Percentiles rank a stretch among this genome's conserved stretches.
These are phyloP conservation scores for Aethionema arabicum DNA, from an alignment of 345 rosid genomes.

Conservation along the genomic window DNA sequence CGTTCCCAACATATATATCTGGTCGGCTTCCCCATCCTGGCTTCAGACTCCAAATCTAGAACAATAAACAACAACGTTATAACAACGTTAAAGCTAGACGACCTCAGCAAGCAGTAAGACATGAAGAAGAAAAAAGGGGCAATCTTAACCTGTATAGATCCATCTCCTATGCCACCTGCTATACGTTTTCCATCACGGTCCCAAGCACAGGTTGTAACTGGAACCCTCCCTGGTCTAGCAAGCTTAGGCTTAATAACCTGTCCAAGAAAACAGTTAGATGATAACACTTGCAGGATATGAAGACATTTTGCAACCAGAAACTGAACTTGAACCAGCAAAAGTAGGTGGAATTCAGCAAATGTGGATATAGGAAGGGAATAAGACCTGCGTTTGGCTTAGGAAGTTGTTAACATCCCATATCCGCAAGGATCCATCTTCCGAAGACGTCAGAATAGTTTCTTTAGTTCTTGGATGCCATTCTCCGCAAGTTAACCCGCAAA, in stretches of 20 bases:
- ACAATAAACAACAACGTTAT: constrained; percentile 6
- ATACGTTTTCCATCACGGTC: constrained; percentile 89
- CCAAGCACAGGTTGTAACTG: constrained; percentile 95
- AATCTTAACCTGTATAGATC: constrained; percentile 80
- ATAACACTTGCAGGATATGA: constrained; percentile 16
- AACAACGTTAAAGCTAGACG: neutral
- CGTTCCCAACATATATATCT: constrained; percentile 68
- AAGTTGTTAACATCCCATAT: constrained; percentile 98
- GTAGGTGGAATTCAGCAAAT: neutral
- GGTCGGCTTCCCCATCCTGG: constrained; percentile 99
- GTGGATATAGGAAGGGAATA: neutral
- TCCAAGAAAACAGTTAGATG: constrained; percentile 24
- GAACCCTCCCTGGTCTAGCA: constrained; percentile 95
- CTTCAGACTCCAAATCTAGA: constrained; percentile 88
- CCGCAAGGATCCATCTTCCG: constrained; percentile 96
- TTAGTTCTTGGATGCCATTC: constrained; percentile 89
- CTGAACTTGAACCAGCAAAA: neutral
- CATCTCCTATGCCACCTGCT: constrained; percentile 91
- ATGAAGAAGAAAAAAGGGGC: neutral
- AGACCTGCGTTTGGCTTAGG: constrained; percentile 89
- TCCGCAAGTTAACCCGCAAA: constrained; percentile 89
- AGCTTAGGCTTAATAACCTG: constrained; percentile 98
- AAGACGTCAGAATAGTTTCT: constrained; percentile 89
- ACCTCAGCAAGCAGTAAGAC: constrained; percentile 1
- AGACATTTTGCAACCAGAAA: neutral